phyloP scores from a whole-genome alignment of 305 asterid species.

The Ruellia speciosa region DNA sequence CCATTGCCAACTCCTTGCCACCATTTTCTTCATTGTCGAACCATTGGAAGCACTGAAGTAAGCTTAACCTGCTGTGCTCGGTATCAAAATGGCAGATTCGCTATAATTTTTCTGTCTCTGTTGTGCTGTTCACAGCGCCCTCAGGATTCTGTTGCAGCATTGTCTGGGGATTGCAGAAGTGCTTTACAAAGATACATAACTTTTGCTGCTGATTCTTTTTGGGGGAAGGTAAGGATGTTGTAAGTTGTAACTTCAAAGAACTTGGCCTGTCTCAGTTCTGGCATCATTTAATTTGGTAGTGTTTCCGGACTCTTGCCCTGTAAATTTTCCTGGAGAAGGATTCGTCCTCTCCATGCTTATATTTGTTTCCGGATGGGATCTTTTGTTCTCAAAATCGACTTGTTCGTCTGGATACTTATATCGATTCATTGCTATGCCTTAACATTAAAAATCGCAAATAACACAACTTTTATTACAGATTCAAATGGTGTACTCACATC shows the following conservation, averaged over 20 bases:
- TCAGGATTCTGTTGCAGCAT: background rate
- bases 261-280: background rate
- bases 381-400: no score
- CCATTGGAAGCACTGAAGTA: slow-evolving; percentile 38
- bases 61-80: background rate
- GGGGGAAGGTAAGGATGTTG: background rate
- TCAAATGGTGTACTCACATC: no score
- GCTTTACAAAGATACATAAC: background rate
- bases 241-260: background rate
- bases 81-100: slow-evolving; percentile 13
- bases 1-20: slow-evolving; percentile 25
- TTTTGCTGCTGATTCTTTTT: background rate
- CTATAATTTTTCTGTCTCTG: slow-evolving; percentile 36
- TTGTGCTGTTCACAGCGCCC: slow-evolving; percentile 9
- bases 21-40: slow-evolving; percentile 49
- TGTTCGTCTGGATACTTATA: no score
- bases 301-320: slow-evolving; percentile 11
- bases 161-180: background rate
- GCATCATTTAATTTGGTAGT: background rate
- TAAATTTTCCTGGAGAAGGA: slow-evolving; percentile 13
- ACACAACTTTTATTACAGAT: no score
- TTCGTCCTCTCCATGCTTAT: no score
- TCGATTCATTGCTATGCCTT: no score
- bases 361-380: no score
- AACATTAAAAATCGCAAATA: no score